A percentile compares a stretch with the other conserved stretches of the same genome.
Evolutionary conservation across 129 eudicot species (phyloP).

Genomic region (Heracleum sosnowskyi): DNA sequence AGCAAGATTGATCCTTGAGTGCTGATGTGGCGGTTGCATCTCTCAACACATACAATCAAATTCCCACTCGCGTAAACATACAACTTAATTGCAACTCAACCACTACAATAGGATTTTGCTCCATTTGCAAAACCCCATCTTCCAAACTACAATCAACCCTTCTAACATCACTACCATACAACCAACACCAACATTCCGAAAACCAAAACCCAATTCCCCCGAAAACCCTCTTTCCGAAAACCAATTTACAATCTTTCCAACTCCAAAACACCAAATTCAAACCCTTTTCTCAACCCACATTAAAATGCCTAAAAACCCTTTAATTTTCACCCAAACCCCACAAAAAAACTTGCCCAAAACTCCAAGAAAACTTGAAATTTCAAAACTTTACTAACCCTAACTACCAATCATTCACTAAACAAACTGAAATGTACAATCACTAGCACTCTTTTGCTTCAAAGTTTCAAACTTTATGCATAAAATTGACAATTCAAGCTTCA

Average conservation of each 20-base stretch:
- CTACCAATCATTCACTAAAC: slow-evolving; percentile 9
- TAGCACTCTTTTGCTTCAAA: slow-evolving; percentile 22
- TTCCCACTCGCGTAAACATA: slow-evolving; percentile 11
- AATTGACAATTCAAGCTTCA: slow-evolving; percentile 29
- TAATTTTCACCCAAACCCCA: slow-evolving; percentile 6
- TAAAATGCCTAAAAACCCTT: slow-evolving; percentile 14
- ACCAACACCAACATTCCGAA: slow-evolving; percentile 20
- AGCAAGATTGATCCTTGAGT: slow-evolving; percentile 55
- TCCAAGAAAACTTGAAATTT: slow-evolving; percentile 34
- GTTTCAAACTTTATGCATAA: slow-evolving; percentile 15
- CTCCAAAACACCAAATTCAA: slow-evolving; percentile 12
- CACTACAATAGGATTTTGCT: slow-evolving; percentile 49
- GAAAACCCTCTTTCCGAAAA: slow-evolving; percentile 68
- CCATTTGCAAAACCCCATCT: slow-evolving; percentile 36
- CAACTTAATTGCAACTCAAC: slow-evolving; percentile 16
- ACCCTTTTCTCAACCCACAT: slow-evolving; percentile 28
- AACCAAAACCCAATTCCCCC: slow-evolving; percentile 13
- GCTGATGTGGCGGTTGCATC: slow-evolving; percentile 79
- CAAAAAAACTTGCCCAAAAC: slow-evolving; percentile 20
- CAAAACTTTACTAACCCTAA: slow-evolving; percentile 5
- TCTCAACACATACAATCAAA: slow-evolving; percentile 33
- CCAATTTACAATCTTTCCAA: slow-evolving; percentile 28
- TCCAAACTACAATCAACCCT: slow-evolving; percentile 39
- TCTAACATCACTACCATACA: slow-evolving; percentile 22
- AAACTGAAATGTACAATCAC: slow-evolving; percentile 29